These are phyloP conservation scores for Cryomyces minteri DNA, from an alignment of 495 filamentous ascomycete genomes.

Conservation along the genomic window DNA sequence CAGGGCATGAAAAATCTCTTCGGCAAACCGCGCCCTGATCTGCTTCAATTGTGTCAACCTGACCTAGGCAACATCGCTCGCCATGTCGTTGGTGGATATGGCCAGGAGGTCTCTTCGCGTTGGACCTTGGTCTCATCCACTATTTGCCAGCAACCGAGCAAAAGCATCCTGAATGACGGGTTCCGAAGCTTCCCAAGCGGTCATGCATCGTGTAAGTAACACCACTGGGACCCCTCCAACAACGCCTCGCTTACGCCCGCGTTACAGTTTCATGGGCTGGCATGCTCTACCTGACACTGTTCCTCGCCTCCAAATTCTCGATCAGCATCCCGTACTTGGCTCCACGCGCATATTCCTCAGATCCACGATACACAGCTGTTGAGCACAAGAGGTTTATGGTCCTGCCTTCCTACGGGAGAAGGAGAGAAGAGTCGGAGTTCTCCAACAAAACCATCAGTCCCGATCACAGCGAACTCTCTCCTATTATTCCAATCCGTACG, in stretches of 20 bases:
- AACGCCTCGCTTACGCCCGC: background rate
- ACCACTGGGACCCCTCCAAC: conserved; percentile 1
- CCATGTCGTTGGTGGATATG: conserved; percentile 32
- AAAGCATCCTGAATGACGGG: conserved; percentile 30
- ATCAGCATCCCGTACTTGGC: conserved; percentile 33
- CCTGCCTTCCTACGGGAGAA: background rate
- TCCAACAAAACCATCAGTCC: background rate
- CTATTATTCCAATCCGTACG: too few relatives aligned
- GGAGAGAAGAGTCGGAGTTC: background rate
- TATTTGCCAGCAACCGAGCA: conserved; percentile 31
- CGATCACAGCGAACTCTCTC: too few relatives aligned
- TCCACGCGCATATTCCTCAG: conserved; percentile 6
- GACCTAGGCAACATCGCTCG: conserved; percentile 25
- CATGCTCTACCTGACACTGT: conserved; percentile 43
- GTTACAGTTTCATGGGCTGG: conserved; percentile 40
- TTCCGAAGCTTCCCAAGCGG: conserved; percentile 53
- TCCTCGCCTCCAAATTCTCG: conserved; percentile 43
- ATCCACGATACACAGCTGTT: conserved; percentile 4
- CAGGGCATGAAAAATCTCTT: conserved; percentile 43
- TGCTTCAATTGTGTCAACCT: conserved; percentile 41
- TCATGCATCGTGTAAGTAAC: conserved; percentile 40
- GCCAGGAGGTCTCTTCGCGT: conserved; percentile 21
- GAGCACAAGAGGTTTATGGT: background rate
- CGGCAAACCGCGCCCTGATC: conserved; percentile 46
- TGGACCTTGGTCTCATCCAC: conserved; percentile 30